Evolutionary conservation across 148 eudicot genomes (phyloP), one percentile per base, ranked within the genome.

Genomic region (Polygonum maritimum): DNA sequence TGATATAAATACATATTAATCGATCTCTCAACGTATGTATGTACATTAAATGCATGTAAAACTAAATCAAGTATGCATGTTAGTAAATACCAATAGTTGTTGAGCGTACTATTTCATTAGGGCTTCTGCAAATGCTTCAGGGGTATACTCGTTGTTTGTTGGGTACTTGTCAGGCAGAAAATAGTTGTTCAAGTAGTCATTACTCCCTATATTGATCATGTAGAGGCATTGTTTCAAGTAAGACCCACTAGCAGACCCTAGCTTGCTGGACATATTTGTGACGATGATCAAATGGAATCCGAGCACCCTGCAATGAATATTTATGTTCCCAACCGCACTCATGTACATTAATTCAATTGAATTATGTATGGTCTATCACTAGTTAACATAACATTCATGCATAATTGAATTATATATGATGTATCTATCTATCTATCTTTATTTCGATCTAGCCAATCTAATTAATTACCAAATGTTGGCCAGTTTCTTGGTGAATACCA

Each of bases 121-220:
- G 1, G 49, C 60, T 26, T 21, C 15, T 2, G 74, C 75, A 52
- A 12, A 77, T 70, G 70, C 8, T 2, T 19, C 33, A 0, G 75
- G 74, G 9, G 33, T 39, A 38, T 70, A 77, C 18, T 38, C 0
- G 1, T 26, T 9, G 67, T 65, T 48, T 11, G 75, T 69, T 7
- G 58, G 0, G 74, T 77, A 77, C 1, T 40, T 11, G 9, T 69
- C 62, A 6, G 79, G 74, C 51, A 18, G 1, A 19, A 22, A 77
- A 70, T 77, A 77, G 79, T 77, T 77, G 62, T 77, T 48, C 58
- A 77, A 16, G 48, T 77, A 77, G 15, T 77, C 79, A n/a, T 77
- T 38, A n/a, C 75, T 48, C 21, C 79, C 79, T 21, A 69, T 31
- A 10, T 76, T 60, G 33, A 76, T 38, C 47, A 40, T 76, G 71